A percentile compares a stretch with the other conserved stretches of the same genome.
Conservation (phyloP, 2,329 filamentous ascomycete species). For the Ustilaginoidea virens region DNA sequence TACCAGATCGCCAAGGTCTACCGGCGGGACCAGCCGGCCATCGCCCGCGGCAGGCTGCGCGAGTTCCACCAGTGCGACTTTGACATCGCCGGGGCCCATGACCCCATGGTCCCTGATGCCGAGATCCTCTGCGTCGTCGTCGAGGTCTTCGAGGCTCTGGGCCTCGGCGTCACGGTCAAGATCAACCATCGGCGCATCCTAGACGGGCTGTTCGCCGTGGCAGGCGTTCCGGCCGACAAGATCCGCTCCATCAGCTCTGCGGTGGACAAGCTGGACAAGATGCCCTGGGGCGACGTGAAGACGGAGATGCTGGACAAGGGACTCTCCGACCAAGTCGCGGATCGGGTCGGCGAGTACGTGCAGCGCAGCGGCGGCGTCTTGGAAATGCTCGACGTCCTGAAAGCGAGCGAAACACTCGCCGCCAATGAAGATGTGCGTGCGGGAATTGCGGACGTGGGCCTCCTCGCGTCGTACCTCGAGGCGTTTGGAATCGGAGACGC, state of each 20-base stretch:
- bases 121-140: conserved; percentile 72
- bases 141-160: conserved; percentile 70
- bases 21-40: conserved; percentile 28
- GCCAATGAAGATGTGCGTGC: conserved; percentile 61
- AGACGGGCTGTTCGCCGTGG: conserved; percentile 80
- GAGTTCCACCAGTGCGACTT: conserved; percentile 97
- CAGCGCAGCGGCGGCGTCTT: conserved; percentile 50
- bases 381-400: conserved; percentile 56
- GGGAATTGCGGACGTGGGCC: conserved; percentile 63
- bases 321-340: conserved; percentile 56
- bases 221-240: conserved; percentile 73
- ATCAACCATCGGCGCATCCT: conserved; percentile 89
- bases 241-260: conserved; percentile 78
- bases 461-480: conserved; percentile 69
- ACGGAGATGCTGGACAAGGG: conserved; percentile 93
- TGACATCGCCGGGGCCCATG: conserved; percentile 76
- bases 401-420: conserved; percentile 48
- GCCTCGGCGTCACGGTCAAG: conserved; percentile 67
- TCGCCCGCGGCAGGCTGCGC: conserved; percentile 82
- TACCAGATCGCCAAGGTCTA: conserved; percentile 88
- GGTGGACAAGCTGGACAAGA: conserved; percentile 89
- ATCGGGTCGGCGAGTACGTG: conserved; percentile 74
- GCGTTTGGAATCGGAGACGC: conserved; percentile 55
- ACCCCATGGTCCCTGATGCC: conserved; percentile 80
- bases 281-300: conserved; percentile 74